Conservation (phyloP, 1,139 yeast genomes). For the Waltiozyma solani region DNA sequence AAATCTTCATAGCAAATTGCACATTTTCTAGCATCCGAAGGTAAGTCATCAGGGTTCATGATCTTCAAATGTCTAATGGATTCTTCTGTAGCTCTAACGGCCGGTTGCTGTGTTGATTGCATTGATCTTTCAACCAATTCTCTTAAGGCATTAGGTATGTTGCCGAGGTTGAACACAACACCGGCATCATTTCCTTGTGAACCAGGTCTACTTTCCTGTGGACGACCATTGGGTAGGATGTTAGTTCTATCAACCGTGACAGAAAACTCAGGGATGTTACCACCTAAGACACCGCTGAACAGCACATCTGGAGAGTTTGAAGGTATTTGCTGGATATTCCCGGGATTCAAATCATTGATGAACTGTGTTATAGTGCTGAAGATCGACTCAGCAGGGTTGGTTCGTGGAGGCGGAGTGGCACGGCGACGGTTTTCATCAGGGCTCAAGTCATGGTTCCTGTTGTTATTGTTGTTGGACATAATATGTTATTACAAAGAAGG, state of each 20-base stretch:
- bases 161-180: slow-evolving; percentile 10
- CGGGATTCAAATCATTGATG: not conserved
- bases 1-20: slow-evolving; percentile 15
- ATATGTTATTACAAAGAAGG: not conserved
- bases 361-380: not conserved
- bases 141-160: slow-evolving; percentile 9
- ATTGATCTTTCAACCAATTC: slow-evolving; percentile 8
- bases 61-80: slow-evolving; percentile 11
- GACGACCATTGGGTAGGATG: slow-evolving; percentile 7
- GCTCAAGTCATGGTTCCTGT: not conserved
- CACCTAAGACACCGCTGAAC: slow-evolving; percentile 11
- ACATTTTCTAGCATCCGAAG: slow-evolving; percentile 9
- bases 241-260: slow-evolving; percentile 12
- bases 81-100: slow-evolving; percentile 11
- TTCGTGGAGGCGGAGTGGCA: not conserved
- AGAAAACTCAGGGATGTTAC: slow-evolving; percentile 9
- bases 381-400: not conserved
- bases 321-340: slow-evolving; percentile 7
- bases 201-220: not conserved
- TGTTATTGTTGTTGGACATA: not conserved
- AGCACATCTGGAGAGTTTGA: slow-evolving; percentile 9
- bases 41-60: slow-evolving; percentile 5
- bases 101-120: slow-evolving; percentile 4
- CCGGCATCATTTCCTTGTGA: slow-evolving; percentile 4
- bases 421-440: not conserved